Percentiles rank a stretch among this genome's conserved stretches.
phyloP scores from a whole-genome alignment of 192 early-diverging fungal genomes.

The Piromyces sp. region DNA sequence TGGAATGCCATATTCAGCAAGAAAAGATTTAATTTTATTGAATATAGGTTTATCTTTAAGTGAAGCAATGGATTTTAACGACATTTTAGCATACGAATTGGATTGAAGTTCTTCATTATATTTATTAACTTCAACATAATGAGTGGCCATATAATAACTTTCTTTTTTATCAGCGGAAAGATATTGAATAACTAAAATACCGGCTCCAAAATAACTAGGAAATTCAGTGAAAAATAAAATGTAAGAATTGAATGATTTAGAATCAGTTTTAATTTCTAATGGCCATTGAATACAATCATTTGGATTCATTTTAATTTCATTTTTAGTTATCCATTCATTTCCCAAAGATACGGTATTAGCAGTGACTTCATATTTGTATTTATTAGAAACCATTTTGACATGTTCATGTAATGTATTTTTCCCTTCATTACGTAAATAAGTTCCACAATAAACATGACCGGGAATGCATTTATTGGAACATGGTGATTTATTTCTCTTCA shows the following conservation, averaged over 20 bases:
- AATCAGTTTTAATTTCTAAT: not conserved
- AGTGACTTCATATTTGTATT: not conserved
- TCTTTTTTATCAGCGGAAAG: not conserved
- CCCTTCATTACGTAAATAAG: not conserved
- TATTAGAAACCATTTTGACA: not conserved
- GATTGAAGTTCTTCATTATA: not conserved
- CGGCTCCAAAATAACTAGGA: not conserved
- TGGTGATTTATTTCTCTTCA: not conserved
- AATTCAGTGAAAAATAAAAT: not conserved
- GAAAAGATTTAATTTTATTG: not conserved
- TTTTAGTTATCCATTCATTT: not conserved
- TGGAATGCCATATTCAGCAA: not conserved
- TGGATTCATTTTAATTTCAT: not conserved
- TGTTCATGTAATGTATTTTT: not conserved
- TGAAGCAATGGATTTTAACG: not conserved
- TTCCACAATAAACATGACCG: not conserved
- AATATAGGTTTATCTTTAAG: not conserved
- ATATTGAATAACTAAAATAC: not conserved
- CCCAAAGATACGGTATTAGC: not conserved
- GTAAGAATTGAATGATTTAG: not conserved
- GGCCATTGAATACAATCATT: not conserved
- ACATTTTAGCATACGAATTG: not conserved
- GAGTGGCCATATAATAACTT: not conserved
- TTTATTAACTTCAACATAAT: not conserved
- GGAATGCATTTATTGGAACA: not conserved